phyloP scores from a whole-genome alignment of 2,329 filamentous ascomycete species.

The Dendryphion nanum region DNA sequence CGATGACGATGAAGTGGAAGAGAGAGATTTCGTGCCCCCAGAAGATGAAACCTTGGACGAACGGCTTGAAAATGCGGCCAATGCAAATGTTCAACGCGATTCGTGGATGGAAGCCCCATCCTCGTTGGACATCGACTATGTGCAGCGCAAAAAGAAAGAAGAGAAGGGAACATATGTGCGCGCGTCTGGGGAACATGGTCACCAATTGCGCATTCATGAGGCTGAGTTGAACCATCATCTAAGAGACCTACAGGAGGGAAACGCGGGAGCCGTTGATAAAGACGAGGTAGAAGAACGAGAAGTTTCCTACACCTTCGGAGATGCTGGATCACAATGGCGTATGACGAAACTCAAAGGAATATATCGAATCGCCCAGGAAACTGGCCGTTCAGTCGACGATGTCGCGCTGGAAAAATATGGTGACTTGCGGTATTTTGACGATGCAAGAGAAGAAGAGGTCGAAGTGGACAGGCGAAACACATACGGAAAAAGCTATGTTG shows the following conservation, averaged over 20 bases:
- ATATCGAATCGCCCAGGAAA: conserved; percentile 75
- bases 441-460: conserved; percentile 88
- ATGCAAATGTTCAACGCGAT: conserved; percentile 63
- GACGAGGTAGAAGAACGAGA: conserved; percentile 51
- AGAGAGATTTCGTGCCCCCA: conserved; percentile 45
- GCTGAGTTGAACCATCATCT: conserved; percentile 78
- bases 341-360: conserved; percentile 93
- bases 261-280: conserved; percentile 9
- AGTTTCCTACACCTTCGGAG: conserved; percentile 82
- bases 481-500: conserved; percentile 82
- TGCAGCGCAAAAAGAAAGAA: conserved; percentile 59
- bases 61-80: conserved; percentile 37
- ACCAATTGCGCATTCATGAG: conserved; percentile 70
- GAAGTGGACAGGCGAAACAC: conserved; percentile 79
- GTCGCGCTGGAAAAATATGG: conserved; percentile 82
- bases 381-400: conserved; percentile 71
- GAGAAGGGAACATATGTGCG: conserved; percentile 44
- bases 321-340: conserved; percentile 86
- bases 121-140: conserved; percentile 79
- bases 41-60: conserved; percentile 46
- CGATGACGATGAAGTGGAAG: conserved; percentile 37
- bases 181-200: conserved; percentile 54
- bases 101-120: conserved; percentile 94
- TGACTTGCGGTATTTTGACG: conserved; percentile 79
- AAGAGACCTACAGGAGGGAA: conserved; percentile 53